Evolutionary conservation across 495 filamentous ascomycete species (phyloP).

Genomic region (Penicillium taxi): DNA sequence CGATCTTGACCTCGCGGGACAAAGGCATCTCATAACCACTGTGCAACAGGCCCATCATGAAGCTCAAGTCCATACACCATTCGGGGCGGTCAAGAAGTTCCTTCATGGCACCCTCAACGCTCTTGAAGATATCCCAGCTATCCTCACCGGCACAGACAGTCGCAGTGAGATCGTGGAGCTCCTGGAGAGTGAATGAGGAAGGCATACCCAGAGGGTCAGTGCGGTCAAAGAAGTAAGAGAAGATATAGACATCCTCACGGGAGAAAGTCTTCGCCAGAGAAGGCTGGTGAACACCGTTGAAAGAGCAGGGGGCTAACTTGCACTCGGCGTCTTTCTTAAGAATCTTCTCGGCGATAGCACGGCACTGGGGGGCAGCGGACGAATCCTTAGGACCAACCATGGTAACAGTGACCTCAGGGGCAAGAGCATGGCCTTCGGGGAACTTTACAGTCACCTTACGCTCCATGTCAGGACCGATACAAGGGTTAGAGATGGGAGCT

Average conservation of each 20-base stretch:
- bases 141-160: conserved; percentile 76
- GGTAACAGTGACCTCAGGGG: conserved; percentile 55
- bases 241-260: conserved; percentile 86
- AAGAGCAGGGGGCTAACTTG: conserved; percentile 82
- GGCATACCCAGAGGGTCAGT: conserved; percentile 90
- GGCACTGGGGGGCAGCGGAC: conserved; percentile 76
- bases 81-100: conserved; percentile 77
- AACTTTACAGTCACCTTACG: conserved; percentile 62
- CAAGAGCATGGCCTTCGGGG: conserved; percentile 52
- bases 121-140: conserved; percentile 69
- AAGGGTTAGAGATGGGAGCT: conserved; percentile 72
- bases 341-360: conserved; percentile 79
- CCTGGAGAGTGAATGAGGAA: conserved; percentile 80
- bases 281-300: conserved; percentile 94
- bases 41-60: conserved; percentile 86
- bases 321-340: conserved; percentile 81
- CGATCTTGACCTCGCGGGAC: conserved; percentile 89
- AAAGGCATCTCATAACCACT: conserved; percentile 98
- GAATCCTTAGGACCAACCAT: conserved; percentile 74
- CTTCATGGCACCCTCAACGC: conserved; percentile 58
- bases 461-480: conserved; percentile 72
- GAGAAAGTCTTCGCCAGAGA: conserved; percentile 88
- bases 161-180: conserved; percentile 73
- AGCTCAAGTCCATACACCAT: conserved; percentile 89
- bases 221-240: conserved; percentile 97